Conservation (phyloP, 352 stramenopile species). For the Globisporangium solare region DNA sequence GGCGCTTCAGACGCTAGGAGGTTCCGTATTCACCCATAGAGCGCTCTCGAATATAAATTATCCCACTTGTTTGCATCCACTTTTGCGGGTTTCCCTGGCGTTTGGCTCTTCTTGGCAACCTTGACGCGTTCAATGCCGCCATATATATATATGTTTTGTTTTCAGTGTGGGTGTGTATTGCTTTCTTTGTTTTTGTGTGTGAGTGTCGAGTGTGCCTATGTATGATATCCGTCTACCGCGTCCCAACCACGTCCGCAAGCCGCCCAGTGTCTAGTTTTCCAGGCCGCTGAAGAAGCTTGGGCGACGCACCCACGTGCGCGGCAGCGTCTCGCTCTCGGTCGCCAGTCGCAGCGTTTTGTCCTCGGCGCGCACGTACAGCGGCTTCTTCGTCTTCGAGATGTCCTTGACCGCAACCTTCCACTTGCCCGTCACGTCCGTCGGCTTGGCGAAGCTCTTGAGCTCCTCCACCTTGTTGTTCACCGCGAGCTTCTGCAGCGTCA, state of each 20-base stretch:
- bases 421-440: constrained; percentile 45
- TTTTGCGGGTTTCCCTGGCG: too few species aligned
- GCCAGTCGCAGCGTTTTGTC: constrained; percentile 57
- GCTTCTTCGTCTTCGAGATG: constrained; percentile 76
- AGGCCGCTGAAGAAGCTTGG: constrained; percentile 69
- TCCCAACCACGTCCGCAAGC: background rate
- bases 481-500: constrained; percentile 68
- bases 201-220: background rate
- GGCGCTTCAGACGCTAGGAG: too few species aligned
- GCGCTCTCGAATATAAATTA: too few species aligned
- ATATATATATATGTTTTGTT: too few species aligned
- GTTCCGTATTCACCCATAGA: too few species aligned
- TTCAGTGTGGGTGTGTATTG: constrained; percentile 8
- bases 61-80: too few species aligned
- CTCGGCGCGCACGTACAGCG: constrained; percentile 61
- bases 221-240: constrained; percentile 12
- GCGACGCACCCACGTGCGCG: constrained; percentile 78
- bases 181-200: background rate
- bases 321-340: constrained; percentile 70
- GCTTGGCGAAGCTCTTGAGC: constrained; percentile 79
- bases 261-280: constrained; percentile 33
- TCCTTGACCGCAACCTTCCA: constrained; percentile 82
- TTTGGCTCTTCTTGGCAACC: background rate
- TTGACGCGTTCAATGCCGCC: too few species aligned
- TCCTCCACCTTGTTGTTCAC: constrained; percentile 64